Conservation (phyloP, 768 basidiomycete species). For the Tephrocybe sp. region DNA sequence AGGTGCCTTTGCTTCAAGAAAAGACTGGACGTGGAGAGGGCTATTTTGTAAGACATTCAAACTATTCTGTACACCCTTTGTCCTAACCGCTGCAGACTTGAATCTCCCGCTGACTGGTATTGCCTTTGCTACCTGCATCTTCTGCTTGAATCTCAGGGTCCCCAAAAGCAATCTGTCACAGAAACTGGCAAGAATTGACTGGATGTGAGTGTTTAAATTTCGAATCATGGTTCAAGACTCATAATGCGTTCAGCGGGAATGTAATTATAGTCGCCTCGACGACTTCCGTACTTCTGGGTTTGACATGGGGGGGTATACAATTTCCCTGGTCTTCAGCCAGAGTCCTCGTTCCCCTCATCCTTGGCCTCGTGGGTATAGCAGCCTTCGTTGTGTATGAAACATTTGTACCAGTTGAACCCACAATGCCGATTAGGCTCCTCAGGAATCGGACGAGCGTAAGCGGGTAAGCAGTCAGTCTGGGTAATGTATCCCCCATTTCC, state of each 20-base stretch:
- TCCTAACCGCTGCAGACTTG: conserved; percentile 8
- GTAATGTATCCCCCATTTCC: too few relatives aligned
- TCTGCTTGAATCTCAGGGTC: conserved; percentile 15
- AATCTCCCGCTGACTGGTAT: conserved; percentile 14
- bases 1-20: conserved; percentile 22
- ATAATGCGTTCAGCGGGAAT: not conserved
- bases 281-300: not conserved
- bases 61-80: not conserved
- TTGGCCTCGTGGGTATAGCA: too few relatives aligned
- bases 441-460: too few relatives aligned
- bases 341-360: too few relatives aligned
- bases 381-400: too few relatives aligned
- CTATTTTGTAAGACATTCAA: conserved; percentile 32
- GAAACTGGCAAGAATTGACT: conserved; percentile 38
- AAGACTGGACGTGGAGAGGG: conserved; percentile 36
- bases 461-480: too few relatives aligned
- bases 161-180: conserved; percentile 22
- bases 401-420: too few relatives aligned
- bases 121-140: conserved; percentile 3
- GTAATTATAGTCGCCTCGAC: not conserved
- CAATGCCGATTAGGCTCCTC: too few relatives aligned
- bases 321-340: conserved; percentile 8
- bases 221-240: conserved; percentile 1
- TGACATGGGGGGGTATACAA: conserved; percentile 4
- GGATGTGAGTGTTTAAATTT: conserved; percentile 30